These are phyloP conservation scores for Luvunga scandens DNA, from an alignment of 345 rosid genomes.

Conservation along the genomic window DNA sequence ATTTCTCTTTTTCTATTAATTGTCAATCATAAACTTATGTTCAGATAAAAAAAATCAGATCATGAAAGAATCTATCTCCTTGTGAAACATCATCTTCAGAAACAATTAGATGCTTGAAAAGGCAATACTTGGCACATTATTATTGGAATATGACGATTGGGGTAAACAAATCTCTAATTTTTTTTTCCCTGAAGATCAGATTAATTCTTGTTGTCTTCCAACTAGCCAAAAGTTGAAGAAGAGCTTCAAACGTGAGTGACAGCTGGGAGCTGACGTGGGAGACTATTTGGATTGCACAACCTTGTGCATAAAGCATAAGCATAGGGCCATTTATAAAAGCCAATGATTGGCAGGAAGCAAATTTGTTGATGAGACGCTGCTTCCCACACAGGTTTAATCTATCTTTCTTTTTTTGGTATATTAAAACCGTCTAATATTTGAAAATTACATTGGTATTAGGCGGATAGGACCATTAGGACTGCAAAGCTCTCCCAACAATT, in stretches of 20 bases:
- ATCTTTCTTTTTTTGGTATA: too few species aligned
- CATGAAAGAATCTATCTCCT: neutral
- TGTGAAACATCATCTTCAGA: neutral
- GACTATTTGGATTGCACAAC: neutral
- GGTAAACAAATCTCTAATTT: neutral
- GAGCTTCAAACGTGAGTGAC: neutral
- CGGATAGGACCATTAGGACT: too few species aligned
- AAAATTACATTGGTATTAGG: too few species aligned
- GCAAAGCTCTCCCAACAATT: too few species aligned
- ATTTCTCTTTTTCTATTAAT: neutral
- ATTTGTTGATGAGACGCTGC: too few species aligned
- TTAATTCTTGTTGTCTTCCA: conserved; percentile 4
- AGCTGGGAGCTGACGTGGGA: neutral
- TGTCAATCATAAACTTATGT: neutral
- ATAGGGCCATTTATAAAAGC: neutral
- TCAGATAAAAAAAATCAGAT: neutral
- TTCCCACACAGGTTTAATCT: too few species aligned
- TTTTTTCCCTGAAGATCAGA: neutral
- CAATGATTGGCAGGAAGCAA: neutral
- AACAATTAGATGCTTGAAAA: neutral
- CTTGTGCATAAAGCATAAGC: conserved; percentile 8
- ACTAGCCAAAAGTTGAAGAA: neutral
- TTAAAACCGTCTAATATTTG: too few species aligned
- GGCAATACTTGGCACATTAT: neutral
- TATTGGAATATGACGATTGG: neutral